These are phyloP conservation scores for Aspergillus nanangensis DNA, from an alignment of 495 filamentous ascomycete species.

Conservation along the genomic window DNA sequence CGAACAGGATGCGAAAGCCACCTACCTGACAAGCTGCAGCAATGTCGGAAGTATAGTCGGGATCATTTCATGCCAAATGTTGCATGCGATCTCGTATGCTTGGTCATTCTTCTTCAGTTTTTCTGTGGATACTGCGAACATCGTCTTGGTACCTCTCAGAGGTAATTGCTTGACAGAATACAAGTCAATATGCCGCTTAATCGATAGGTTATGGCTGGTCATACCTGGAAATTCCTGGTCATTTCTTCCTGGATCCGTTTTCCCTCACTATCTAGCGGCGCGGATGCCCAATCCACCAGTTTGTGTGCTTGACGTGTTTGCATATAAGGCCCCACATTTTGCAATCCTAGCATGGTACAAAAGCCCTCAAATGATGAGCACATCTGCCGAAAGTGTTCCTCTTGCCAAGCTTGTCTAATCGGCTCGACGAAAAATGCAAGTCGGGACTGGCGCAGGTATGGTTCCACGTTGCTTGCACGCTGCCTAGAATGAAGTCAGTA, in stretches of 20 bases:
- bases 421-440: constrained; percentile 72
- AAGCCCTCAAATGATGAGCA: constrained; percentile 75
- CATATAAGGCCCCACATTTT: constrained; percentile 76
- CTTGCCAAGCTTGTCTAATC: constrained; percentile 76
- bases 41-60: constrained; percentile 81
- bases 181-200: neutral
- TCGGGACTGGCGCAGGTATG: constrained; percentile 54
- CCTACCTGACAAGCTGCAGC: constrained; percentile 76
- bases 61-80: constrained; percentile 78
- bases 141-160: constrained; percentile 79
- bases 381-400: constrained; percentile 59
- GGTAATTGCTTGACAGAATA: constrained; percentile 57
- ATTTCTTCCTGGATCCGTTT: constrained; percentile 72
- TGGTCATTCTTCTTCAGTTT: constrained; percentile 67
- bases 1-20: neutral
- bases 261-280: constrained; percentile 72
- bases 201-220: neutral
- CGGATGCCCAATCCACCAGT: constrained; percentile 76
- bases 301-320: constrained; percentile 65
- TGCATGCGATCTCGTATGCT: constrained; percentile 64
- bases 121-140: constrained; percentile 85
- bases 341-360: constrained; percentile 71
- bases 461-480: constrained; percentile 72
- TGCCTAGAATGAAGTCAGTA: constrained; percentile 47
- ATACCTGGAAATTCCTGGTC: constrained; percentile 60